Base-by-base conservation (phyloP, 805 yeast species). In the Ogataea trehalophila region DNA sequence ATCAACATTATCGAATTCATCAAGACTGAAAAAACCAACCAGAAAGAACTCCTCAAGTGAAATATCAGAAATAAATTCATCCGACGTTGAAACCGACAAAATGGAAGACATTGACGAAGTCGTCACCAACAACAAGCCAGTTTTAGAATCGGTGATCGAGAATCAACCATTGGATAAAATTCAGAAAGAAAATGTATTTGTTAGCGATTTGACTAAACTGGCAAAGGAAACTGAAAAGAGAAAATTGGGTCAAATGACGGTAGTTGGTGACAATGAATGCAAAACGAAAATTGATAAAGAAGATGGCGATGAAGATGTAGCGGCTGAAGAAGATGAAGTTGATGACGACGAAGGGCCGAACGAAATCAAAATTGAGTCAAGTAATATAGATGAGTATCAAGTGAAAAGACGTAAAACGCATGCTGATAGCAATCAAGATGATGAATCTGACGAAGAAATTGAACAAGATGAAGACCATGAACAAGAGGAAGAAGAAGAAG, bases 51-150 rank as follows among this genome's bases (percentile, higher is more conserved):
- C 52, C 7, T 51, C 57, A 20, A 48, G 54, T 37, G 59, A 53
- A 39, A 41, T 50, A 37, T 48, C 54, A 22, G 59, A 55, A 45
- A 52, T 55, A 31, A 56, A 75, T 46, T 75, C 81, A 55, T 84
- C 94, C 15, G 97, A 90, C 66, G 96, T 94, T 16, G 97, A 90
- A 62, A 90, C 97, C 0, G 97, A 90, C 61, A 84, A 80, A 57
- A 80, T 89, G 87, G 92, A 81, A 37, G 66, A 60, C 20, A 44
- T 64, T 39, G 89, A 77, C n/a, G 76, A 74, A 34, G 17, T 15
- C 11, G 9, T 26, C 31, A 26, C 31, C 31, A 7, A 26, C 31
- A 26, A 26, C 9, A 26, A 26, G 11, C 31, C 31, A 9, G 31
- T 26, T 1, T 26, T 26, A 26, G 31, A 26, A 9, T 26, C 37